These are phyloP conservation scores for Quercus mongolica DNA, from an alignment of 306 rosid genomes.

Conservation along the genomic window DNA sequence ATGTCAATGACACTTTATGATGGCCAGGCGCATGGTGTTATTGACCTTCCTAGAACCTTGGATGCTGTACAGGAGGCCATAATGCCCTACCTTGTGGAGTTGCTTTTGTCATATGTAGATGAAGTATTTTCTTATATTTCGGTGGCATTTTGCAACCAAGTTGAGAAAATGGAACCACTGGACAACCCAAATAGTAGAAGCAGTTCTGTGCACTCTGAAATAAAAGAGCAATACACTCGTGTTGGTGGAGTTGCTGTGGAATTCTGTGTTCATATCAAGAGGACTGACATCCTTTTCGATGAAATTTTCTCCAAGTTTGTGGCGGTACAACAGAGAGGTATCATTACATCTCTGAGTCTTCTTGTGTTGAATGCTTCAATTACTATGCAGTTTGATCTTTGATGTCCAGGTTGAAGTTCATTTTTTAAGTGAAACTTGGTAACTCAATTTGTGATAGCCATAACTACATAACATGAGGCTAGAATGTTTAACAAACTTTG, in stretches of 20 bases:
- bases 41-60: conserved; percentile 93
- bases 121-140: conserved; percentile 96
- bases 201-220: conserved; percentile 67
- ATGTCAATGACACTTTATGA: conserved; percentile 94
- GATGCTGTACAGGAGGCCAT: conserved; percentile 86
- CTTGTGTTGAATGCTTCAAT: conserved; percentile 10
- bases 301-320: conserved; percentile 80
- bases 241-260: conserved; percentile 99
- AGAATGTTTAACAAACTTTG: neutral
- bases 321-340: conserved; percentile 87
- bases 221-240: conserved; percentile 89
- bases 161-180: conserved; percentile 57
- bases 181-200: conserved; percentile 39
- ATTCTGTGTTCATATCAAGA: conserved; percentile 93
- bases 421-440: neutral
- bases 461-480: neutral
- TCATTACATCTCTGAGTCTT: conserved; percentile 3
- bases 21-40: conserved; percentile 91
- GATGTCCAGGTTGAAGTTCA: neutral
- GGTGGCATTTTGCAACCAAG: conserved; percentile 87
- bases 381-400: neutral
- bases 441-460: neutral
- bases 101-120: conserved; percentile 86
- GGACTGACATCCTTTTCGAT: conserved; percentile 91
- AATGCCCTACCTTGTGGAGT: conserved; percentile 86